Conservation (phyloP, 2,329 filamentous ascomycete species). For the Akanthomyces muscarius region DNA sequence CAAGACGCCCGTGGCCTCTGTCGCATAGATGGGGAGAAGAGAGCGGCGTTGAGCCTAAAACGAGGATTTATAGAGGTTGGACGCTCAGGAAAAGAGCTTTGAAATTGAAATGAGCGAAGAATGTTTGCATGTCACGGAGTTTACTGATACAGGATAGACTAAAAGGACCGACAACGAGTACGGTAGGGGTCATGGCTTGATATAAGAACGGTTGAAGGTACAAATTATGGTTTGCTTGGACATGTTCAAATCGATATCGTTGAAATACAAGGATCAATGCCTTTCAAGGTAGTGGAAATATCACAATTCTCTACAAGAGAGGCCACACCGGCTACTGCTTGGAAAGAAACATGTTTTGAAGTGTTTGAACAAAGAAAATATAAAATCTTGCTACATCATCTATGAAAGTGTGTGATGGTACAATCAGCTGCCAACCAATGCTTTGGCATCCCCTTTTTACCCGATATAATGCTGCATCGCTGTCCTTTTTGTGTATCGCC, state of each 20-base stretch:
- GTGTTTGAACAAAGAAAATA: conserved; percentile 29
- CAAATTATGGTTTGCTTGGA: background rate
- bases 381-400: conserved; percentile 26
- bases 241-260: background rate
- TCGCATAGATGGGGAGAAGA: conserved; percentile 17
- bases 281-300: background rate
- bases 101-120: conserved; percentile 1
- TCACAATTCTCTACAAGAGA: background rate
- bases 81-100: background rate
- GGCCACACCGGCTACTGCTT: background rate
- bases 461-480: conserved; percentile 1
- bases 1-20: conserved; percentile 17
- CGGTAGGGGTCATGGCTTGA: background rate
- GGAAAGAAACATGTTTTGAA: background rate
- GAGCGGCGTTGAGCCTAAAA: background rate
- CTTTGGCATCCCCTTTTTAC: background rate
- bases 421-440: conserved; percentile 27
- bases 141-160: background rate
- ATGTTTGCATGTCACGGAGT: conserved; percentile 11
- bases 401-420: conserved; percentile 33
- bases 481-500: background rate
- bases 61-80: background rate
- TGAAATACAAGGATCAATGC: background rate
- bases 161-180: background rate
- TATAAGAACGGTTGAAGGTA: background rate